These are phyloP conservation scores for Candida mattraensis DNA, from an alignment of 805 yeast genomes.

Conservation along the genomic window DNA sequence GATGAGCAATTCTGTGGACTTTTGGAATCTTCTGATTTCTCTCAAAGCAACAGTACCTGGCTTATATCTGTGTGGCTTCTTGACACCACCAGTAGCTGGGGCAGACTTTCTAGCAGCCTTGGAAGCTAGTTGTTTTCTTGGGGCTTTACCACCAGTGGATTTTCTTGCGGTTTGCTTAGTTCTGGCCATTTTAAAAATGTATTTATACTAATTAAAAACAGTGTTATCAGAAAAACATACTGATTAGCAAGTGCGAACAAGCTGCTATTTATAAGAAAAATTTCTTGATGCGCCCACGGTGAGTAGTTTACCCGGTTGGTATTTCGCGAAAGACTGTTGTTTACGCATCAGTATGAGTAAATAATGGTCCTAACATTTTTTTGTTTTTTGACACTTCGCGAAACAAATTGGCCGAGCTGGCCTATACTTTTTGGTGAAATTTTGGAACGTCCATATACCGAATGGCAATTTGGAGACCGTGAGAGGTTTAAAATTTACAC, in stretches of 20 bases:
- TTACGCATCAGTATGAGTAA: slow-evolving; percentile 17
- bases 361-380: slow-evolving; percentile 7
- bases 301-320: slow-evolving; percentile 7
- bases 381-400: too few relatives aligned
- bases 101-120: slow-evolving; percentile 94
- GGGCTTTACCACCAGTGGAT: slow-evolving; percentile 94
- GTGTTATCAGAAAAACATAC: too few relatives aligned
- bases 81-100: slow-evolving; percentile 89
- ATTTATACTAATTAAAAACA: slow-evolving; percentile 6
- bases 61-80: slow-evolving; percentile 94
- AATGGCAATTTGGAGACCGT: slow-evolving; percentile 7
- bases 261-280: slow-evolving; percentile 11
- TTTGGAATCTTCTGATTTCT: slow-evolving; percentile 97
- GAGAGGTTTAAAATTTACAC: slow-evolving; percentile 13
- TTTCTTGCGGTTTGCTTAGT: slow-evolving; percentile 94
- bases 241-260: slow-evolving; percentile 9
- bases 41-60: slow-evolving; percentile 96
- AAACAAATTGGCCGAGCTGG: slow-evolving; percentile 10
- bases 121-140: slow-evolving; percentile 91
- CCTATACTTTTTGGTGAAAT: slow-evolving; percentile 10
- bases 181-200: slow-evolving; percentile 67
- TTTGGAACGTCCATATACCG: slow-evolving; percentile 6
- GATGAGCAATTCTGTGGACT: slow-evolving; percentile 90
- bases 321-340: neutral
- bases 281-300: slow-evolving; percentile 6